Percentiles rank a stretch among this genome's conserved stretches.
Conservation (phyloP, 306 rosid species). For the Sechiopsis laciniata region DNA sequence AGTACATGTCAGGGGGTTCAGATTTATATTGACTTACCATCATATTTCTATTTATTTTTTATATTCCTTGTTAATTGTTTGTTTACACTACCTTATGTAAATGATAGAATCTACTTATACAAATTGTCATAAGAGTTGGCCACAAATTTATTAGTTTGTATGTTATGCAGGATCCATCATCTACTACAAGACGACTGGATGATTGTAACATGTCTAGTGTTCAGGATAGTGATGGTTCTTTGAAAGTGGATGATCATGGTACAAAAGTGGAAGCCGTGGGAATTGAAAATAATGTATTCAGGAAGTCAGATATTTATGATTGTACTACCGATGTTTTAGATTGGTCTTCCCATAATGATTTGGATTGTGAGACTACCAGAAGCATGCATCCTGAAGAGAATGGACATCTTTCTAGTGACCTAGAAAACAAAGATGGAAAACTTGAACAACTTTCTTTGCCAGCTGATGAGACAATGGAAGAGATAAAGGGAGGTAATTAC, state of each 20-base stretch:
- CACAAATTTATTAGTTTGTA: slow-evolving; percentile 25
- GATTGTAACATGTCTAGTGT: slow-evolving; percentile 46
- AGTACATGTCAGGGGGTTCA: slow-evolving; percentile 20
- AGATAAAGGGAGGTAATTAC: slow-evolving; percentile 34
- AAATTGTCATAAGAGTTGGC: slow-evolving; percentile 29
- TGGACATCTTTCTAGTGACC: slow-evolving; percentile 34
- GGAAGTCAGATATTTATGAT: slow-evolving; percentile 26
- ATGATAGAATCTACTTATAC: neutral
- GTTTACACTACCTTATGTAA: neutral
- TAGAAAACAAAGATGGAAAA: slow-evolving; percentile 37
- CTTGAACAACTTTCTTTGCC: slow-evolving; percentile 33
- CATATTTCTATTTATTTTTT: neutral
- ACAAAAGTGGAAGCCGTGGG: slow-evolving; percentile 32
- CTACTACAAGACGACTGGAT: slow-evolving; percentile 54
- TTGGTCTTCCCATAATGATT: slow-evolving; percentile 37
- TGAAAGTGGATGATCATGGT: slow-evolving; percentile 47
- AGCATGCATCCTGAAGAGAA: slow-evolving; percentile 39
- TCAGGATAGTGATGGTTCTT: slow-evolving; percentile 47
- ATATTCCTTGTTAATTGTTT: too few species aligned
- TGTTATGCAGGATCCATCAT: slow-evolving; percentile 60
- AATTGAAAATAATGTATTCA: slow-evolving; percentile 28
- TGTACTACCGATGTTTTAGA: slow-evolving; percentile 31
- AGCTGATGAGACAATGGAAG: slow-evolving; percentile 27
- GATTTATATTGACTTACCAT: slow-evolving; percentile 11
- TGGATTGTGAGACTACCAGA: slow-evolving; percentile 26